These are phyloP conservation scores for Chaetomium olivaceum DNA, from an alignment of 2,329 filamentous ascomycete genomes.

Conservation along the genomic window DNA sequence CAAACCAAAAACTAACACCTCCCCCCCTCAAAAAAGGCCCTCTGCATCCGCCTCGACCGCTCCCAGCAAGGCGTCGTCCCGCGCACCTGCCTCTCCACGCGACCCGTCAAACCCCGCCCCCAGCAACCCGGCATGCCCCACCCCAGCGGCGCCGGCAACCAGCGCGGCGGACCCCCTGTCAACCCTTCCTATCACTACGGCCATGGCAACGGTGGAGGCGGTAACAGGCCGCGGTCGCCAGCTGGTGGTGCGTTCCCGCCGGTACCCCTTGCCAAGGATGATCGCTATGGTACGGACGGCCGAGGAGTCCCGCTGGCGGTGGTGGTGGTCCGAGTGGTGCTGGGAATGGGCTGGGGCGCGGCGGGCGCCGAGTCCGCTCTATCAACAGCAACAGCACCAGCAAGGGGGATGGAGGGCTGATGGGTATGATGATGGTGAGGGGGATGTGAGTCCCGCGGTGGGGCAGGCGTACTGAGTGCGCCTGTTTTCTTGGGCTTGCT, in stretches of 20 bases:
- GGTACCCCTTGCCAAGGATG: background rate
- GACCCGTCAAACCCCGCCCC: slow-evolving; percentile 82
- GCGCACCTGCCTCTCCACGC: slow-evolving; percentile 87
- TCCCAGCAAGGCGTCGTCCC: slow-evolving; percentile 91
- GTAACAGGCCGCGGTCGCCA: background rate
- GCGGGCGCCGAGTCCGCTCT: background rate
- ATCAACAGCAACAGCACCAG: slow-evolving; percentile 22
- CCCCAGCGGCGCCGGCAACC: background rate
- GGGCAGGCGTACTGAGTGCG: slow-evolving; percentile 51
- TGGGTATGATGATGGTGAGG: slow-evolving; percentile 46
- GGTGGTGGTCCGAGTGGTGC: too few relatives aligned
- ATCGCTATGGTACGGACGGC: slow-evolving; percentile 26
- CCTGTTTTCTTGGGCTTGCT: background rate
- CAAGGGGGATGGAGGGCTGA: slow-evolving; percentile 33
- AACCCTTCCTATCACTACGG: slow-evolving; percentile 47
- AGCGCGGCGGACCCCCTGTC: slow-evolving; percentile 47
- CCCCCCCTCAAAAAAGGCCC: slow-evolving; percentile 57
- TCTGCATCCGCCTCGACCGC: slow-evolving; percentile 87
- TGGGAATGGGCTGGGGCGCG: slow-evolving; percentile 30
- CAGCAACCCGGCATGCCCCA: slow-evolving; percentile 30
- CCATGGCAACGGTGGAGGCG: slow-evolving; percentile 34
- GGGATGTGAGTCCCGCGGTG: slow-evolving; percentile 45
- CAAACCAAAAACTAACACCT: slow-evolving; percentile 34
- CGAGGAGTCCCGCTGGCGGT: slow-evolving; percentile 50
- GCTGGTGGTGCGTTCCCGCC: background rate